Conservation (phyloP, 495 filamentous ascomycete species). For the Acidiella bohemica region DNA sequence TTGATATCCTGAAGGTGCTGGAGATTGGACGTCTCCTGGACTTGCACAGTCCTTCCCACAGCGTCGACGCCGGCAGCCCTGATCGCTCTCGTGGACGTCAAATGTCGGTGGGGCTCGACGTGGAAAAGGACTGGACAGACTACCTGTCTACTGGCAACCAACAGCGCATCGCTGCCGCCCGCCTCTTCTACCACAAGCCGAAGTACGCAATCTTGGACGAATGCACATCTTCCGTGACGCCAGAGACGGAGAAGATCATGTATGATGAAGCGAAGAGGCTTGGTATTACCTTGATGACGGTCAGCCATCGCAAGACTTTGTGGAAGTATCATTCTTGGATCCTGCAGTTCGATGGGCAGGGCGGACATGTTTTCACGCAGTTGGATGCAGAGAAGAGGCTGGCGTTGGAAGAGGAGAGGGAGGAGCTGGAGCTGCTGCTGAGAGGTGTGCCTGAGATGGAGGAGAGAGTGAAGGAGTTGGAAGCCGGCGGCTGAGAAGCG, state of each 20-base stretch:
- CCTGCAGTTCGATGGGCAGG: conserved; percentile 91
- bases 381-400: conserved; percentile 80
- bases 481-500: conserved; percentile 22
- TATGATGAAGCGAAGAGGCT: conserved; percentile 88
- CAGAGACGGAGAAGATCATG: conserved; percentile 90
- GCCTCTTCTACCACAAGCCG: conserved; percentile 88
- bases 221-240: conserved; percentile 83
- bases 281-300: conserved; percentile 91
- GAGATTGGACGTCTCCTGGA: conserved; percentile 76
- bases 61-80: neutral
- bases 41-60: conserved; percentile 34
- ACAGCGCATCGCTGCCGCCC: conserved; percentile 94
- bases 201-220: conserved; percentile 92
- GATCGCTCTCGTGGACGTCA: neutral
- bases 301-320: conserved; percentile 75
- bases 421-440: conserved; percentile 77
- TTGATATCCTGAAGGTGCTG: conserved; percentile 60
- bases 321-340: conserved; percentile 95
- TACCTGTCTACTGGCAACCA: conserved; percentile 81
- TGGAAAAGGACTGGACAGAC: conserved; percentile 91
- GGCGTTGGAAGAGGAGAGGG: conserved; percentile 87
- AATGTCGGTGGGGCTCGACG: conserved; percentile 61
- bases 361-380: conserved; percentile 76
- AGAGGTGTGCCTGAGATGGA: conserved; percentile 77
- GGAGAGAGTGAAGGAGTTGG: conserved; percentile 68